Conservation (phyloP, 2,329 filamentous ascomycete genomes). For the Ambrosiella xylebori region DNA sequence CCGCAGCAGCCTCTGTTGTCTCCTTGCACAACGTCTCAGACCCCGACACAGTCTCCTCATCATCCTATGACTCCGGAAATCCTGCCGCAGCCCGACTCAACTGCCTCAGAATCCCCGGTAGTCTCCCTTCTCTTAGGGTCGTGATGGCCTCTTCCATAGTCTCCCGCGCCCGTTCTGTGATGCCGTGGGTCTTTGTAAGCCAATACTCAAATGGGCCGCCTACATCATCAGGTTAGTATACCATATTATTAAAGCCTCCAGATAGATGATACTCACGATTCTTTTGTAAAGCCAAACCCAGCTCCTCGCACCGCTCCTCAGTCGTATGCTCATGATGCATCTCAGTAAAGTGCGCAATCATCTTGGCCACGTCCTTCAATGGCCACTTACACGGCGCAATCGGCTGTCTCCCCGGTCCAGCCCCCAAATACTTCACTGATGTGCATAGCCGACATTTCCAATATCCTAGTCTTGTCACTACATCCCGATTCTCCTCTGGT, state of each 20-base stretch:
- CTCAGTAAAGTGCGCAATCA: constrained; percentile 30
- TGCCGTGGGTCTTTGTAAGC: constrained; percentile 25
- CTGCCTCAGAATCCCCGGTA: constrained; percentile 22
- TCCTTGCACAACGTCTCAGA: no score
- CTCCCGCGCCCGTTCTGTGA: constrained; percentile 20
- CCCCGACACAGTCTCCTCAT: not conserved
- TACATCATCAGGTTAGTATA: constrained; percentile 13
- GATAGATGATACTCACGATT: constrained; percentile 22
- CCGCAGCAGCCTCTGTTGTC: no score
- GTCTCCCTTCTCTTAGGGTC: constrained; percentile 20
- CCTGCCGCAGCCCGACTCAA: constrained; percentile 21
- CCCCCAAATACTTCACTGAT: constrained; percentile 26
- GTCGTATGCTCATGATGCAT: constrained; percentile 28
- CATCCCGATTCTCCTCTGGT: constrained; percentile 13
- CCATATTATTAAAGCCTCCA: not conserved
- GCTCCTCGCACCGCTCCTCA: constrained; percentile 25
- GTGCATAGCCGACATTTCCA: constrained; percentile 30
- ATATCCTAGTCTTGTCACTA: constrained; percentile 26
- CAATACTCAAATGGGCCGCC: constrained; percentile 31
- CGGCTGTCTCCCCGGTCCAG: constrained; percentile 24
- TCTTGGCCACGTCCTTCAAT: constrained; percentile 29
- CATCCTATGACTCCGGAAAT: constrained; percentile 18
- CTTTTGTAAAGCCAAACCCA: constrained; percentile 24
- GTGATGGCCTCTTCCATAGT: constrained; percentile 23
- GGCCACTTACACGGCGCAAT: constrained; percentile 30